A percentile compares a stretch with the other conserved stretches of the same genome.
Evolutionary conservation across 2,329 filamentous ascomycete genomes (phyloP).

Genomic region (Apiospora kogelbergensis): DNA sequence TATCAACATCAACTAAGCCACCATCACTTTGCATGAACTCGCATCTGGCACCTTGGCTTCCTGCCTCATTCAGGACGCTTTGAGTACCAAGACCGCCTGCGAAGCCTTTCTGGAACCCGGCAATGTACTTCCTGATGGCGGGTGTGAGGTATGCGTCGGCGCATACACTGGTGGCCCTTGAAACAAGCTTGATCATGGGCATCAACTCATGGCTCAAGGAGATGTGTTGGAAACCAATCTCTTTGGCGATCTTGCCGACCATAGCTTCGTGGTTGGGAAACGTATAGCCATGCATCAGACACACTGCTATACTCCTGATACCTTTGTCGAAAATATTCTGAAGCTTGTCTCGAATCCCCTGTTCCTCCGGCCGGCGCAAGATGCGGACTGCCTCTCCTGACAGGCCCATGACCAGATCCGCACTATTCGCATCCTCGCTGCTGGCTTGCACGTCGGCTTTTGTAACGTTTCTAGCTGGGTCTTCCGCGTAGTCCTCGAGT

Average conservation of each 20-base stretch:
- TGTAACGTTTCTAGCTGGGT: conserved; percentile 63
- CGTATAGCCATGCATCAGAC: conserved; percentile 89
- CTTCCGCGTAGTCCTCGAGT: conserved; percentile 87
- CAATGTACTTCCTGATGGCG: conserved; percentile 72
- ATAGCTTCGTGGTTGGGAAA: conserved; percentile 83
- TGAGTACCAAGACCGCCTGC: conserved; percentile 75
- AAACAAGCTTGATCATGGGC: conserved; percentile 87
- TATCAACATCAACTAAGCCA: conserved; percentile 69
- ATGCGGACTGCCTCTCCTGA: conserved; percentile 76
- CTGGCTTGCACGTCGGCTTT: conserved; percentile 55
- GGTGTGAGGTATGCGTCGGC: conserved; percentile 81
- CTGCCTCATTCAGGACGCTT: conserved; percentile 67
- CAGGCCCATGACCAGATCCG: conserved; percentile 66
- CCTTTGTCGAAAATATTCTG: conserved; percentile 68
- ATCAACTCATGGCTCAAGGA: conserved; percentile 78
- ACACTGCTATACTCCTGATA: conserved; percentile 82
- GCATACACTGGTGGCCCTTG: conserved; percentile 73
- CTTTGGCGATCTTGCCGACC: conserved; percentile 71
- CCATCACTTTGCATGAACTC: conserved; percentile 96
- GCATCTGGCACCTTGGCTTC: conserved; percentile 72
- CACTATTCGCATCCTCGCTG: conserved; percentile 43
- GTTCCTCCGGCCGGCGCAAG: conserved; percentile 59
- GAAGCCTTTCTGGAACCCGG: conserved; percentile 78
- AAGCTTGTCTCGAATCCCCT: conserved; percentile 58
- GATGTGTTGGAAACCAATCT: conserved; percentile 82